Evolutionary conservation across 2,329 filamentous ascomycete species (phyloP).

Genomic region (Pyrenophora teres): DNA sequence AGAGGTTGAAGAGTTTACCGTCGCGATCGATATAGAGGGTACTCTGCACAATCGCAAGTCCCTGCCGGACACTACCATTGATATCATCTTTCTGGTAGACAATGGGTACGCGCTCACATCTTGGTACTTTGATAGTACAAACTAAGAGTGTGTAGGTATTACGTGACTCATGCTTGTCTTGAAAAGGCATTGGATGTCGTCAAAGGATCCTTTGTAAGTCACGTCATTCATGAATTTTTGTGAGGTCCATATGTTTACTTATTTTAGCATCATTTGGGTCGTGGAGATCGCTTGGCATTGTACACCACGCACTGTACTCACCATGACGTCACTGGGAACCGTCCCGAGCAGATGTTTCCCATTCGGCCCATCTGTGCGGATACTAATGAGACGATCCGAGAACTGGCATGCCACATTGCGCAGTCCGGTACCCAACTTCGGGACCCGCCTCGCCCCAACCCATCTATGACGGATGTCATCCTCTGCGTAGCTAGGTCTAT

Average conservation of each 20-base stretch:
- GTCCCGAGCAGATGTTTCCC: constrained; percentile 32
- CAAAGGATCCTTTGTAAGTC: constrained; percentile 18
- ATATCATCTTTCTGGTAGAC: constrained; percentile 46
- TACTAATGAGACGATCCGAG: constrained; percentile 21
- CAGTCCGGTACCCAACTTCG: constrained; percentile 29
- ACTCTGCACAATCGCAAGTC: constrained; percentile 28
- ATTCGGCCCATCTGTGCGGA: constrained; percentile 20
- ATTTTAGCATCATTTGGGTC: constrained; percentile 19
- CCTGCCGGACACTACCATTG: constrained; percentile 28
- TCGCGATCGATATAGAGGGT: constrained; percentile 41
- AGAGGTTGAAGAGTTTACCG: constrained; percentile 29
- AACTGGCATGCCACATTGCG: constrained; percentile 24
- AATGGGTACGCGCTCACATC: constrained; percentile 37
- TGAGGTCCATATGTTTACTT: constrained; percentile 1
- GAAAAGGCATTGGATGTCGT: constrained; percentile 24
- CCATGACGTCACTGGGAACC: constrained; percentile 29
- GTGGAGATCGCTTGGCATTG: constrained; percentile 34
- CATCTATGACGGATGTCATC: constrained; percentile 35
- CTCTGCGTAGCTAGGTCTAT: constrained; percentile 31
- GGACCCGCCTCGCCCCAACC: constrained; percentile 37
- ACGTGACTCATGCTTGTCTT: constrained; percentile 35
- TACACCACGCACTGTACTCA: constrained; percentile 42
- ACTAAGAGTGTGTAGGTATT: constrained; percentile 28
- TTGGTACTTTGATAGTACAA: neutral
- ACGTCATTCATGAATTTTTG: neutral